Conservation (phyloP, 768 basidiomycete genomes). For the Tricholoma furcatifolium region DNA sequence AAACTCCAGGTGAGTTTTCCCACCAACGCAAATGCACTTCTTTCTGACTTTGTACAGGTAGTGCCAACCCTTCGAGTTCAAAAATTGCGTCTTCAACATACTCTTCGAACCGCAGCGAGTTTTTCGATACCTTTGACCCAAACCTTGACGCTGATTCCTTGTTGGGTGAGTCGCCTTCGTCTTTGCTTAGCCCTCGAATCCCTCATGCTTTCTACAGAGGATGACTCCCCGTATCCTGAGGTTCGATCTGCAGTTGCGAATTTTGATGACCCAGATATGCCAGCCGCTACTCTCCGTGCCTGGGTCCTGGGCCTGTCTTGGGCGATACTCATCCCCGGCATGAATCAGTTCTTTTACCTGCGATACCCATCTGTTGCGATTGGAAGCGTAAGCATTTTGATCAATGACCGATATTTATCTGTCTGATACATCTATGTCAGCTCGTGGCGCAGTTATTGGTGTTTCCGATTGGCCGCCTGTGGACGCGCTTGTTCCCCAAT, state of each 20-base stretch:
- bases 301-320: conserved; percentile 59
- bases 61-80: conserved; percentile 20
- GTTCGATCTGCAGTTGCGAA: conserved; percentile 77
- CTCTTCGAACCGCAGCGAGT: conserved; percentile 24
- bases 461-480: conserved; percentile 66
- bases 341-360: conserved; percentile 80
- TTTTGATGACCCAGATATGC: conserved; percentile 67
- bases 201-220: conserved; percentile 28
- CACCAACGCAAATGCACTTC: background rate
- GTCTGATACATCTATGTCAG: conserved; percentile 18
- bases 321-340: conserved; percentile 62
- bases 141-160: conserved; percentile 32
- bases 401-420: background rate
- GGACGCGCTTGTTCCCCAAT: conserved; percentile 60
- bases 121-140: conserved; percentile 34
- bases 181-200: background rate
- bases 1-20: conserved; percentile 30
- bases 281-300: conserved; percentile 54
- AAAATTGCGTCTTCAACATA: conserved; percentile 24
- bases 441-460: conserved; percentile 72
- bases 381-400: conserved; percentile 38
- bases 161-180: conserved; percentile 10
- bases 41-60: conserved; percentile 8
- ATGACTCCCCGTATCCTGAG: conserved; percentile 86
- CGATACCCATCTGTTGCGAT: conserved; percentile 67